Base-by-base conservation (phyloP, 2,329 filamentous ascomycete species). In the Biscogniauxia sp. region DNA sequence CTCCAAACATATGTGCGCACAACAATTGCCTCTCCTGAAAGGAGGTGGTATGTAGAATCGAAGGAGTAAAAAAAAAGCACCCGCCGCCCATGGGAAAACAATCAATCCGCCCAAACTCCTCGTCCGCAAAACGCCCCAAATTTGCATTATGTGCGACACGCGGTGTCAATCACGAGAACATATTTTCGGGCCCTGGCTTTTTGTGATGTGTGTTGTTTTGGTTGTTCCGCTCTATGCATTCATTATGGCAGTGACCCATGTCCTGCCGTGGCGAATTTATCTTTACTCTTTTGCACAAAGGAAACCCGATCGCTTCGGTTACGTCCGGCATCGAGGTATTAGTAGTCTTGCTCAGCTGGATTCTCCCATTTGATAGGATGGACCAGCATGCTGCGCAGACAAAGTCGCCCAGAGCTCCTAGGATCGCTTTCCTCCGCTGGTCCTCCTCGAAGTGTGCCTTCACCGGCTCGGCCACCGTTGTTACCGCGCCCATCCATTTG, bases 281-380 rank as follows among this genome's bases (percentile, higher is more conserved):
- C 56, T 55, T 52, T 56, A 51, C 53, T 60, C 58, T 61, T 59
- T 55, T 17, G 60, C 55, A 63, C 60, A 67, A 67, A 67, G 57
- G 59, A 67, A 64, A 66, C 26, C 20, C 20, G 55, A 25, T 32
- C 32, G 7, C 17, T 5, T 19, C 25, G 13, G 52, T 28, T 6
- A 51, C 51, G 19, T 32, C 19, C 20, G 28, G 53, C 53, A 28
- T 61, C 54, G 62, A 58, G 58, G 53, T 53, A 65, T 62, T 68
- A 65, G 51, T 59, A 62, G 51, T 69, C 69, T 61, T 69, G 70
- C 67, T 84, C 81, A n/a, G 71, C 73, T 20, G 81, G 82, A 64
- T 80, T 78, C 71, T 86, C 84, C 73, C 78, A 82, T 78, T 96
- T 96, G 68, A 95, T 86, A 0, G 92, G 92, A 80, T 96, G 92